These are phyloP conservation scores for Waltergamsia citrina DNA, from an alignment of 2,329 filamentous ascomycete species.

Conservation along the genomic window DNA sequence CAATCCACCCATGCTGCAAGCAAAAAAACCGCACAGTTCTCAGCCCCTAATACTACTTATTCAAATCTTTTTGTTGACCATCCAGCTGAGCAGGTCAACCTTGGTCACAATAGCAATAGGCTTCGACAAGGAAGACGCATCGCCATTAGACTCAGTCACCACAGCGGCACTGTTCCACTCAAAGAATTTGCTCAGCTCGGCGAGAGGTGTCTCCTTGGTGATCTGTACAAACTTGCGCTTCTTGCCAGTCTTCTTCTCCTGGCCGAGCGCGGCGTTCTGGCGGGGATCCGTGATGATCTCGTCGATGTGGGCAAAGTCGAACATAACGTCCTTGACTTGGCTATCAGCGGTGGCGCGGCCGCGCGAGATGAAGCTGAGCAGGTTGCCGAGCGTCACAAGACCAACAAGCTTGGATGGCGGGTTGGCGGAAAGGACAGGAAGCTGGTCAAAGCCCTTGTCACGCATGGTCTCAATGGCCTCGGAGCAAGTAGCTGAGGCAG, in stretches of 20 bases:
- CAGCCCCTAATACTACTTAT: conserved; percentile 6
- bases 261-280: conserved; percentile 38
- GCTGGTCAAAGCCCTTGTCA: conserved; percentile 95
- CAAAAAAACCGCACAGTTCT: not conserved
- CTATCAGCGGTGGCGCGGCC: conserved; percentile 67
- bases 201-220: conserved; percentile 78
- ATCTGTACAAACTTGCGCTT: conserved; percentile 84
- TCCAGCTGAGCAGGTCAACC: conserved; percentile 87
- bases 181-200: conserved; percentile 81
- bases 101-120: conserved; percentile 91
- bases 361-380: conserved; percentile 81
- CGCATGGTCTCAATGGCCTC: conserved; percentile 97
- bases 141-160: conserved; percentile 66
- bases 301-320: conserved; percentile 79
- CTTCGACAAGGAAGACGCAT: conserved; percentile 52
- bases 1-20: not conserved
- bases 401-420: conserved; percentile 69
- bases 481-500: conserved; percentile 60
- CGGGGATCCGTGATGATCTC: conserved; percentile 87
- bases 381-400: conserved; percentile 87
- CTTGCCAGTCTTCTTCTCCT: conserved; percentile 20
- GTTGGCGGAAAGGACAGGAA: conserved; percentile 67
- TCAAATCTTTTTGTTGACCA: conserved; percentile 60
- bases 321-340: conserved; percentile 85
- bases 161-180: conserved; percentile 97